A percentile compares a stretch with the other conserved stretches of the same genome.
Evolutionary conservation across 140 eudicot genomes (phyloP).

Genomic region (Bidens hawaiensis): DNA sequence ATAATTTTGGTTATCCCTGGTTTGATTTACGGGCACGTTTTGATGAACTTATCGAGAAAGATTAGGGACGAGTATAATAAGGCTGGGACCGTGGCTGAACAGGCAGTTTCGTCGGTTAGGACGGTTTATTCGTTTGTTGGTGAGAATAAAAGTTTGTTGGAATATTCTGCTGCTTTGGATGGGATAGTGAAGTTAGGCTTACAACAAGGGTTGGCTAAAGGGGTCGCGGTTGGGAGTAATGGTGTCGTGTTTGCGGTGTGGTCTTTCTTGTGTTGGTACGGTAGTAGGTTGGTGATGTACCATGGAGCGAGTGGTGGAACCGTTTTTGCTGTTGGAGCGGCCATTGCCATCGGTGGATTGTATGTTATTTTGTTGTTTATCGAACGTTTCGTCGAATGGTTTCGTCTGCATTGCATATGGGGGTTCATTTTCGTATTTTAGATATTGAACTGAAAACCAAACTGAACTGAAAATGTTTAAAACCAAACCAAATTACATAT

Average conservation of each 20-base stretch:
- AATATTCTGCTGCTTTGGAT: conserved; percentile 57
- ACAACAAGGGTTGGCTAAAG: conserved; percentile 75
- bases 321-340: conserved; percentile 62
- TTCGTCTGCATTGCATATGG: background rate
- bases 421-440: background rate
- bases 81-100: conserved; percentile 52
- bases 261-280: conserved; percentile 66
- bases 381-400: too few relatives aligned
- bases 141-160: conserved; percentile 40
- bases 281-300: conserved; percentile 79
- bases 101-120: conserved; percentile 60
- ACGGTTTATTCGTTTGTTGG: conserved; percentile 74
- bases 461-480: too few relatives aligned
- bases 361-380: conserved; percentile 31
- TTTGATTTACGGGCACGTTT: conserved; percentile 55
- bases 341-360: conserved; percentile 65
- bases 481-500: too few relatives aligned
- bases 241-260: conserved; percentile 48
- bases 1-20: conserved; percentile 58
- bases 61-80: conserved; percentile 58
- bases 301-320: conserved; percentile 81
- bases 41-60: conserved; percentile 56
- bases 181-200: conserved; percentile 53
- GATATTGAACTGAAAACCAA: too few relatives aligned
- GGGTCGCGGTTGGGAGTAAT: conserved; percentile 56